Conservation (phyloP, 768 basidiomycete genomes). For the Chalciporus chontae region DNA sequence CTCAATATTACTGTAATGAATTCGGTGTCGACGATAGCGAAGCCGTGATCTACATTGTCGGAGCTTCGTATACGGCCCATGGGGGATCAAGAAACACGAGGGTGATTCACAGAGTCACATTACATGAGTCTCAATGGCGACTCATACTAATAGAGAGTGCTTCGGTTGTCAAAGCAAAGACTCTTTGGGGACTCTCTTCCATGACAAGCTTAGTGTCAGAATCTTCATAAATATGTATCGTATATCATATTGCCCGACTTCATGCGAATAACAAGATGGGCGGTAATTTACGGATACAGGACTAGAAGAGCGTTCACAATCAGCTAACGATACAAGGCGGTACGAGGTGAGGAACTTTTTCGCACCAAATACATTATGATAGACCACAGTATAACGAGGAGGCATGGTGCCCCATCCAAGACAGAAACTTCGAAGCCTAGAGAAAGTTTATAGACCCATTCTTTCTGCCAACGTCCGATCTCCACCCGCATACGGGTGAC, state of each 20-base stretch:
- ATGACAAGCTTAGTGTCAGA: background rate
- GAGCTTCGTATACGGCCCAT: no score
- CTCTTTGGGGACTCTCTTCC: background rate
- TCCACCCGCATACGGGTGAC: constrained; percentile 34
- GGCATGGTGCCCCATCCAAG: constrained; percentile 18
- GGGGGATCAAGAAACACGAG: no score
- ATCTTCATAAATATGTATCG: constrained; percentile 27
- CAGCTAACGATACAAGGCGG: constrained; percentile 30
- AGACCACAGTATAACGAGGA: constrained; percentile 1
- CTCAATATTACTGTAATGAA: no score
- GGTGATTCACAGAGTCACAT: no score
- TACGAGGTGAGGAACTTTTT: constrained; percentile 7
- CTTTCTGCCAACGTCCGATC: constrained; percentile 86
- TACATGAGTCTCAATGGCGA: no score
- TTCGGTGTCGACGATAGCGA: no score
- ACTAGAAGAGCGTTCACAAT: constrained; percentile 21
- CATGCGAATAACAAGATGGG: constrained; percentile 17
- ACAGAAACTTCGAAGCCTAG: constrained; percentile 13
- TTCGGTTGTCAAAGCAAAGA: background rate
- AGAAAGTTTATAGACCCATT: constrained; percentile 60
- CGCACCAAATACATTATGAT: constrained; percentile 39
- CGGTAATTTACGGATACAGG: constrained; percentile 34
- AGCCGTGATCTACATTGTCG: no score
- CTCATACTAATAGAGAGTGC: background rate
- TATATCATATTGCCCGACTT: constrained; percentile 18